Evolutionary conservation across 805 yeast genomes (phyloP), one percentile per base, ranked within the genome.

Genomic region (Candida jianshihensis): DNA sequence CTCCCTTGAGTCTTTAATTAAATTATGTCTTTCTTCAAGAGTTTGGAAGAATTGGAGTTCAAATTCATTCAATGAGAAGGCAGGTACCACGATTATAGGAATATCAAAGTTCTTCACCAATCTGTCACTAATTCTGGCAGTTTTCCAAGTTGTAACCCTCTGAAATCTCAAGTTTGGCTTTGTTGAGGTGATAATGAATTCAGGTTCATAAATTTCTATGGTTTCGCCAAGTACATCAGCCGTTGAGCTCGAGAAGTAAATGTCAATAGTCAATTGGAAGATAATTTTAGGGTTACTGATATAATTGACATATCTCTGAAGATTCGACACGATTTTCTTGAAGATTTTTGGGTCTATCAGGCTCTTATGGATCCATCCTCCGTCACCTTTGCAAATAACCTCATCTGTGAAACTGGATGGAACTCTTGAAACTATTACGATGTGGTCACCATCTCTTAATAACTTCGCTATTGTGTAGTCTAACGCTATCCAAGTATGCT

Each of bases 401-500:
- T 31, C 39, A 15, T 35, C 41, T 15, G 26, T 36, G 26, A 31
- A 35, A 12, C 26, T 13, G 22, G 39, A 38, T 1, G 60, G 60
- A 15, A 76, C 62, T 4, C 83, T 66, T 1, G 88, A 68, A 6
- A 75, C 70, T 7, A 84, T 69, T 4, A 83, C 73, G 11, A 84
- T 57, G 12, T 76, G 69, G 55, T 84, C 95, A 8, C 87, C 85
- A 46, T 77, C 63, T 45, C 72, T 75, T 4, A 80, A 56, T 11
- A 80, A 59, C 29, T 66, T 60, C 32, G 64, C 65, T 36, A 82
- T 57, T 6, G 75, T 62, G 79, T 84, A 84, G 54, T 84, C 95
- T 19, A 84, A 56, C 1, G 87, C 78, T 10, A 81, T 86, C 95
- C 95, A 84, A 0, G 92, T 80, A 60, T 83, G 90, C 37, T 63